Base-by-base conservation (phyloP, 352 stramenopile species). In the Phytophthora parvispora region DNA sequence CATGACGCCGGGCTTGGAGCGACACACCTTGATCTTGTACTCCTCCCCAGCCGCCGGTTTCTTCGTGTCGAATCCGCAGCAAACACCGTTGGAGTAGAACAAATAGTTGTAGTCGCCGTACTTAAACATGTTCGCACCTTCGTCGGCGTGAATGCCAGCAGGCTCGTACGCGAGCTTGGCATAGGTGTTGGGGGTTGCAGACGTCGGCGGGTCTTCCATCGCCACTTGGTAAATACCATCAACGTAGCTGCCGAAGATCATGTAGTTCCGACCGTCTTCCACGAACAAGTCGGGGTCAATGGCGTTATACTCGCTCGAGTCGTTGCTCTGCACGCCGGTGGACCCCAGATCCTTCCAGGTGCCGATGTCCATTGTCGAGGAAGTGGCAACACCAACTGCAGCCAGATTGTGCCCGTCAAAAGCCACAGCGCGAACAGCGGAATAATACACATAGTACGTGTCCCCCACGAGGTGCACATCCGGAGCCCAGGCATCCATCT, bases 371-470 rank as follows among this genome's bases (percentile, higher is more conserved):
- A 76, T 69, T 1, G 63, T 65, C 13, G 32, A 52, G 1, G 68
- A 76, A 2, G 22, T 72, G 0, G 68, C 61, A 7, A 76, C 56
- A 6, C 68, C 63, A 15, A 72, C 50, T 1, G 63, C 63, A 20
- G 67, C 67, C 10, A 68, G 10, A 12, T 76, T 76, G 31, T 76
- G 63, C 2, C 63, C 50, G 15, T 69, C 56, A 18, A 72, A 72
- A n/a, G 62, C 55, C 22, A 63, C 4, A 10, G 38, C 32, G 28
- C 63, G 56, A 0, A 72, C 63, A 50, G 63, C 63, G 3, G 68
- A 67, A 25, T 76, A 76, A 56, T 72, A 76, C 29, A 76, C 20
- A 31, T 76, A 76, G 68, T 72, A 72, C 43, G 51, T 72, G 32
- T 76, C 34, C 13, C 43, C 68, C 6, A 76, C 68, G n/a, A 64